These are phyloP conservation scores for Eucalyptus tenuipes DNA, from an alignment of 345 rosid genomes.

Conservation along the genomic window DNA sequence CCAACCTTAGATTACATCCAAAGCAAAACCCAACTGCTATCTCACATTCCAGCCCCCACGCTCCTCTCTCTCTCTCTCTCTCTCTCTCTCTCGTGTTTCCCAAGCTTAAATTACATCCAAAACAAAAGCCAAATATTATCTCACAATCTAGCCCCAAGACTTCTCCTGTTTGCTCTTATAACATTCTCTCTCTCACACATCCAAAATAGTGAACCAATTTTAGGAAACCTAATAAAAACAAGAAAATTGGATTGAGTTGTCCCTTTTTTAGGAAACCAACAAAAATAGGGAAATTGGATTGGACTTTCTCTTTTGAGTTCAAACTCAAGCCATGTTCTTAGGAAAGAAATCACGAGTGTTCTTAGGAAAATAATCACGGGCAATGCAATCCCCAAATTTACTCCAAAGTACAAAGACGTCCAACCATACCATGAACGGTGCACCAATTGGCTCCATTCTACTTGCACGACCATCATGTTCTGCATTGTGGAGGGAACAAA, in stretches of 20 bases:
- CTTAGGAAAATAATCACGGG: not conserved
- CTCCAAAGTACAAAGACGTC: not conserved
- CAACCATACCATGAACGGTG: not conserved
- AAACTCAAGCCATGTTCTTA: not conserved
- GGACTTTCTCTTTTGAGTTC: not conserved
- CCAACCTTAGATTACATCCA: not conserved
- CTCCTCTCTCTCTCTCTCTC: not conserved
- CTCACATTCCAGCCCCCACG: not conserved
- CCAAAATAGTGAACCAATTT: not conserved
- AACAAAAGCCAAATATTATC: not conserved
- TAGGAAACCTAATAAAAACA: not conserved
- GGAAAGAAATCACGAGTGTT: not conserved
- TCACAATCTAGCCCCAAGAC: not conserved
- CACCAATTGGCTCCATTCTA: not conserved
- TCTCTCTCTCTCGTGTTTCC: not conserved
- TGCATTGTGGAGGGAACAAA: not conserved
- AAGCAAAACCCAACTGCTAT: not conserved
- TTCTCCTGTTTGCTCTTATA: not conserved
- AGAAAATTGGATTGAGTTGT: not conserved
- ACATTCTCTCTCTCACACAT: not conserved
- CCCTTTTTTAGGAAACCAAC: not conserved
- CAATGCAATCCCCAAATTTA: not conserved
- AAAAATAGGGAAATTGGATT: not conserved
- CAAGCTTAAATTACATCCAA: not conserved
- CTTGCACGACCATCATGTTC: not conserved